phyloP scores from a whole-genome alignment of 495 filamentous ascomycete species.

The Echria macrotheca region DNA sequence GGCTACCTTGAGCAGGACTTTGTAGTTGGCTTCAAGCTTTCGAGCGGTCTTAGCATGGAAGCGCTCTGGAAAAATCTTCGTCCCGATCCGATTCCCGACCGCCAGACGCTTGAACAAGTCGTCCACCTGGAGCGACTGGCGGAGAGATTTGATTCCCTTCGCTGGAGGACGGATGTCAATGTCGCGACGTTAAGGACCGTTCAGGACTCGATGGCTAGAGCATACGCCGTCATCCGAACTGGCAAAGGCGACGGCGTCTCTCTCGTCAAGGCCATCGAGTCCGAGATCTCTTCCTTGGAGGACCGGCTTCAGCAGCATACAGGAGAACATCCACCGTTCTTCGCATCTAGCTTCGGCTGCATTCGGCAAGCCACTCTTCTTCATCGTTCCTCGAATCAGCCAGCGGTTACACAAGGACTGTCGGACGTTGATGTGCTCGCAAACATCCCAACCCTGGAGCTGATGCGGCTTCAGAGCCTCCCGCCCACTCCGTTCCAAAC shows the following conservation, averaged over 20 bases:
- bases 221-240: slow-evolving; percentile 43
- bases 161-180: slow-evolving; percentile 45
- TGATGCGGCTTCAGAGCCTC: slow-evolving; percentile 40
- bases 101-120: slow-evolving; percentile 46
- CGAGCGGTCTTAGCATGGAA: slow-evolving; percentile 80
- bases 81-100: slow-evolving; percentile 45
- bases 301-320: slow-evolving; percentile 36
- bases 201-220: slow-evolving; percentile 47
- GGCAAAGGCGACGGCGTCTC: slow-evolving; percentile 36
- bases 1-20: slow-evolving; percentile 38
- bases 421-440: slow-evolving; percentile 41
- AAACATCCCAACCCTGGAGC: slow-evolving; percentile 35
- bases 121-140: slow-evolving; percentile 64
- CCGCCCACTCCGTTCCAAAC: slow-evolving; percentile 35
- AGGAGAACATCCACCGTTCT: slow-evolving; percentile 43
- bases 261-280: slow-evolving; percentile 47
- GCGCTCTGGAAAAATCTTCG: slow-evolving; percentile 68
- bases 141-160: slow-evolving; percentile 62
- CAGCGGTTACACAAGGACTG: slow-evolving; percentile 11
- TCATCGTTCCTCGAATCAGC: slow-evolving; percentile 24
- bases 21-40: slow-evolving; percentile 51
- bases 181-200: slow-evolving; percentile 41
- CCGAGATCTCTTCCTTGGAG: slow-evolving; percentile 54
- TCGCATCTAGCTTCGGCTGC: slow-evolving; percentile 59
- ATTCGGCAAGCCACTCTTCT: slow-evolving; percentile 58